phyloP scores from a whole-genome alignment of 768 basidiomycete species.

The Leccinellum luteum region DNA sequence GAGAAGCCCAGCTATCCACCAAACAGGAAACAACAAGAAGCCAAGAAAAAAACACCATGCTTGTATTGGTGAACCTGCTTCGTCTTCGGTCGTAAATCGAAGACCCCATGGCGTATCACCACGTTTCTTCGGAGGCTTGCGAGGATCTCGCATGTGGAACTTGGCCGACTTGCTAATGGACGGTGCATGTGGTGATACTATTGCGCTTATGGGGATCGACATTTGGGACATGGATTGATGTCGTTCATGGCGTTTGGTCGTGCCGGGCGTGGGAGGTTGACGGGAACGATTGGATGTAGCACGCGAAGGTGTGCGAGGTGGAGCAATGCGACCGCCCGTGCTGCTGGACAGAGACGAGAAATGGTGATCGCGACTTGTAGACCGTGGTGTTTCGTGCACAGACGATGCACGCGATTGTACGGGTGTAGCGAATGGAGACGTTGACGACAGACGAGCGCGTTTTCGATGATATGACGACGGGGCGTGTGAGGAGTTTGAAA shows the following conservation, averaged over 20 bases:
- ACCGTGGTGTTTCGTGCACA: conserved; percentile 25
- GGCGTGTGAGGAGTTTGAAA: conserved; percentile 54
- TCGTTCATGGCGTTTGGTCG: conserved; percentile 30
- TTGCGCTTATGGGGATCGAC: conserved; percentile 78
- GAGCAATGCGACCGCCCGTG: conserved; percentile 27
- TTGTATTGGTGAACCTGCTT: conserved; percentile 52
- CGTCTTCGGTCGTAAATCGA: conserved; percentile 52
- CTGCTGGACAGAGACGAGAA: conserved; percentile 37
- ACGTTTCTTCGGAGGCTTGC: conserved; percentile 53
- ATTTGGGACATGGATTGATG: conserved; percentile 62
- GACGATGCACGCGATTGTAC: conserved; percentile 31
- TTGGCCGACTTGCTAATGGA: conserved; percentile 57
- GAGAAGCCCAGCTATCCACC: conserved; percentile 62
- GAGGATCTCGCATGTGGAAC: conserved; percentile 82
- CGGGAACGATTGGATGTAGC: conserved; percentile 35
- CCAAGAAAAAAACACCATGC: conserved; percentile 80
- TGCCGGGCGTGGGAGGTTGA: conserved; percentile 25
- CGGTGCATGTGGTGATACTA: conserved; percentile 76
- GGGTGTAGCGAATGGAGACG: conserved; percentile 34
- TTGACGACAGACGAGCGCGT: conserved; percentile 56
- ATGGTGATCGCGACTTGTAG: conserved; percentile 13
- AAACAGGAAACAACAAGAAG: conserved; percentile 56
- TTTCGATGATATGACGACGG: conserved; percentile 76
- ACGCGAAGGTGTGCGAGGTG: conserved; percentile 36
- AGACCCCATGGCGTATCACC: conserved; percentile 64